Percentiles rank a stretch among this genome's conserved stretches.
phyloP scores from a whole-genome alignment of 2,329 filamentous ascomycete species.

The Teratosphaeria epicoccoides region DNA sequence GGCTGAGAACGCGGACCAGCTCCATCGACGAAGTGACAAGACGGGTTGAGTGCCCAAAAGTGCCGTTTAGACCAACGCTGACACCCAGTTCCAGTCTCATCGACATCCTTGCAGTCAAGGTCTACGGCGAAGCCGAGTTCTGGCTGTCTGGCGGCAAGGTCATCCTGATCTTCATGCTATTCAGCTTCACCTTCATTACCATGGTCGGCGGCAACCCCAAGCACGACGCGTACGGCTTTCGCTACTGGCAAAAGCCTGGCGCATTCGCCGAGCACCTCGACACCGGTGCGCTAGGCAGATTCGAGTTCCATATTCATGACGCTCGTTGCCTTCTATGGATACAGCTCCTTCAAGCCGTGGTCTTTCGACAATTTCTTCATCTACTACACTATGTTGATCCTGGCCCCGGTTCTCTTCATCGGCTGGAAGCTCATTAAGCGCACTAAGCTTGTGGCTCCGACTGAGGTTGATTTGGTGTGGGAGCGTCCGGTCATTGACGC shows the following conservation, averaged over 20 bases:
- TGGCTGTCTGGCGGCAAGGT: conserved; percentile 44
- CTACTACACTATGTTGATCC: conserved; percentile 35
- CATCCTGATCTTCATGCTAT: conserved; percentile 21
- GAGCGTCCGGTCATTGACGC: conserved; percentile 50
- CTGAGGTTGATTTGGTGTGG: conserved; percentile 53
- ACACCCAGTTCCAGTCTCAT: conserved; percentile 8
- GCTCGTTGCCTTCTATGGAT: conserved; percentile 42
- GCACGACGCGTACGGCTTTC: conserved; percentile 32
- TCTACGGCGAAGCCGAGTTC: conserved; percentile 35
- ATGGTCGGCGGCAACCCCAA: conserved; percentile 25
- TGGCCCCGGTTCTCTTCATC: conserved; percentile 41
- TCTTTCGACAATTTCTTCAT: conserved; percentile 34
- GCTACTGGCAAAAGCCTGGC: conserved; percentile 24
- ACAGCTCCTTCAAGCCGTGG: conserved; percentile 41
- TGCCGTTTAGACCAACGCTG: not conserved
- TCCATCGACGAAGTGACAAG: no score
- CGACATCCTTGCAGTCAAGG: conserved; percentile 36
- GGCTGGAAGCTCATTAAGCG: conserved; percentile 56
- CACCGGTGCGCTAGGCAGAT: conserved; percentile 22
- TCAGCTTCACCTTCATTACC: conserved; percentile 24
- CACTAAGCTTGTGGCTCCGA: conserved; percentile 44
- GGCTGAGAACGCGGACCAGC: conserved; percentile 8
- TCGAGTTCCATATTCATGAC: conserved; percentile 24
- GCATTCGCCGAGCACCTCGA: conserved; percentile 21
- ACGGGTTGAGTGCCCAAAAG: not conserved